phyloP scores from a whole-genome alignment of 2,329 filamentous ascomycete genomes.

The Fusarium sp. region DNA sequence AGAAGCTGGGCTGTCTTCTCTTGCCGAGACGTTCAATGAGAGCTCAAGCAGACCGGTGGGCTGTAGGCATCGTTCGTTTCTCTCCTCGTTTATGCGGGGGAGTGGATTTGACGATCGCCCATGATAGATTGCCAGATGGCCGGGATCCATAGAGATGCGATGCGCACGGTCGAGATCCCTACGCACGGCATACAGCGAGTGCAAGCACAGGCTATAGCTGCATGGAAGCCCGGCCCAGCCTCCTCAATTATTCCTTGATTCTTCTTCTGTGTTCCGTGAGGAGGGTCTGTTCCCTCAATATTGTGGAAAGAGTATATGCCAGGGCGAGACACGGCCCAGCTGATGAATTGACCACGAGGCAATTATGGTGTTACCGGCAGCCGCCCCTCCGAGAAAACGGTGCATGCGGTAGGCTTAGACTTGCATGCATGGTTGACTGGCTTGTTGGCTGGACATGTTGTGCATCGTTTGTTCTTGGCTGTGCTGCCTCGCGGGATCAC shows the following conservation, averaged over 20 bases:
- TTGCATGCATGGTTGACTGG: constrained; percentile 27
- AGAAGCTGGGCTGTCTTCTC: constrained; percentile 1
- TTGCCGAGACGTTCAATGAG: constrained; percentile 3
- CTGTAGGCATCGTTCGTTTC: constrained; percentile 21
- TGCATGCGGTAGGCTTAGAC: constrained; percentile 20
- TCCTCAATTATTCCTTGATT: constrained; percentile 15
- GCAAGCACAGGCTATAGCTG: background rate
- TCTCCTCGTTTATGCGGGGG: constrained; percentile 41
- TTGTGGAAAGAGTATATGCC: constrained; percentile 11
- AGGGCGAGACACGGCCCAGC: constrained; percentile 31
- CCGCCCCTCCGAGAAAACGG: constrained; percentile 3
- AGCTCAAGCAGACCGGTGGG: background rate
- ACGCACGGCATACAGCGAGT: constrained; percentile 3
- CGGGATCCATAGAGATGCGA: constrained; percentile 6
- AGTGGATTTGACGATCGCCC: constrained; percentile 36
- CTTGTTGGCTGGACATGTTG: constrained; percentile 8
- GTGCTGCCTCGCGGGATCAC: constrained; percentile 3
- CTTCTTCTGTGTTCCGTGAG: constrained; percentile 11
- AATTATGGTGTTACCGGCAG: constrained; percentile 17
- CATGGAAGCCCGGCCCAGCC: constrained; percentile 16
- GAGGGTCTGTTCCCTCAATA: background rate
- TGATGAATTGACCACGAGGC: constrained; percentile 33
- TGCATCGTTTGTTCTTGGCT: constrained; percentile 9
- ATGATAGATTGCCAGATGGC: constrained; percentile 15
- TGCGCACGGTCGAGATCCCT: constrained; percentile 12